Evolutionary conservation across 2,329 filamentous ascomycete genomes (phyloP), one percentile per base, ranked within the genome.

Genomic region (Huntiella abstrusa): DNA sequence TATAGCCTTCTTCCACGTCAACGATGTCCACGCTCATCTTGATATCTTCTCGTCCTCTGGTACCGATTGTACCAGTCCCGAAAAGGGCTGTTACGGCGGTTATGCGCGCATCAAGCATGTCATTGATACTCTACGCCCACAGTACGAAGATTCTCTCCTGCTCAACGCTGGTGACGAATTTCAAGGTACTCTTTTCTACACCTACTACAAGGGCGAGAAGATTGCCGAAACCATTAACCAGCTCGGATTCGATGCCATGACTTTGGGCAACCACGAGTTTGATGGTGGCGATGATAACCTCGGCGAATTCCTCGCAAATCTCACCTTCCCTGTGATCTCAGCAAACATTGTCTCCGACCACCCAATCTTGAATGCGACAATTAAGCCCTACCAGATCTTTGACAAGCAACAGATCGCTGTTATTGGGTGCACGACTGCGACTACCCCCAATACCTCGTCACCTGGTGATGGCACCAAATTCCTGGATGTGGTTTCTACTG

Each of bases 121-220:
- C 4, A 61, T 80, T 34, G 67, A 77, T 45, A 64, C 69, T 53
- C 66, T 73, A 19, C 68, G 74, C 28, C 66, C 70, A 4, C 63
- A 65, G 28, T 64, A 76, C 54, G 67, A 71, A n/a, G 71, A 78
- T 55, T 73, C 71, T 47, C 62, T 80, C 12, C 71, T 73, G 61
- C 61, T 80, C 40, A 77, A 80, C 47, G 72, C 70, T 2, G 77
- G 77, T n/a, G 77, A 80, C 53, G 77, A 80, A 56, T 80, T 80
- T 56, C 73, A 80, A 53, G 76, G 77, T 46, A 80, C 77, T 0
- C 64, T 80, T 5, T 80, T 78, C 62, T 80, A 77, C 60, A 69
- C 68, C 3, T 79, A 70, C 57, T 80, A 80, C 54, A 70, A 70
- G 12, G 73, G 74, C 17, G 73, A 78, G 61, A 80, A 80, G 65